Base-by-base conservation (phyloP, 2,329 filamentous ascomycete species). In the Diaporthe sp. region DNA sequence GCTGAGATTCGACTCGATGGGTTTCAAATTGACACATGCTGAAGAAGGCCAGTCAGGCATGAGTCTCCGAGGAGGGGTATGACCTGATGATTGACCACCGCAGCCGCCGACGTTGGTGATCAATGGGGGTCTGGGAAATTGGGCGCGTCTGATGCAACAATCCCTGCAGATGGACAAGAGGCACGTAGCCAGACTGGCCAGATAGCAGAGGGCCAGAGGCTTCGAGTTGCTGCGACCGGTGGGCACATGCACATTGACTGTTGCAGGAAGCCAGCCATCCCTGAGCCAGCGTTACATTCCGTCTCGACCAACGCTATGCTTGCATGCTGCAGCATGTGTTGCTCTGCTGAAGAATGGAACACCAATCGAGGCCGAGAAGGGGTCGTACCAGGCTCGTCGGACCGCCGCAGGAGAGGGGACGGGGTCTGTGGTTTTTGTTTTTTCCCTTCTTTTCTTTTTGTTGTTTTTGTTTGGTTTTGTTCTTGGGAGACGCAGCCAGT, bases 51-150 rank as follows among this genome's bases (percentile, higher is more conserved):
- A 55, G 31, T 17, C 65, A 34, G 65, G 49, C 34, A 55, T 17
- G 49, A 53, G 31, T 55, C 13, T 69, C 65, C 65, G 49, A 53
- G 65, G 49, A 55, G 34, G 46, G 65, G 49, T 34, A 55, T 55
- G 65, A 69, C 25, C 49, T 73, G 71, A 65, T 61, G 71, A 73
- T 73, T 49, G 71, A 19, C 71, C 34, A 44, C 49, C 51, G 49
- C 59, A 73, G 58, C 71, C 49, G 55, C 58, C 59, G 34, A 65
- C 15, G 58, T 37, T 65, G 71, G 59, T 51, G 49, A 73, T 65
- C 71, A 34, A n/a, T n/a, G 34, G 51, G 71, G 71, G n/a, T 28
- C 3, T 53, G 58, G 71, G 71, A 73, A 73, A 73, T 73, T 73
- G 61, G 39, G 53, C 37, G 71, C 51, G 49, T 28, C 65, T 55